phyloP scores from a whole-genome alignment of 352 stramenopile genomes.

The Phytopythium vexans region DNA sequence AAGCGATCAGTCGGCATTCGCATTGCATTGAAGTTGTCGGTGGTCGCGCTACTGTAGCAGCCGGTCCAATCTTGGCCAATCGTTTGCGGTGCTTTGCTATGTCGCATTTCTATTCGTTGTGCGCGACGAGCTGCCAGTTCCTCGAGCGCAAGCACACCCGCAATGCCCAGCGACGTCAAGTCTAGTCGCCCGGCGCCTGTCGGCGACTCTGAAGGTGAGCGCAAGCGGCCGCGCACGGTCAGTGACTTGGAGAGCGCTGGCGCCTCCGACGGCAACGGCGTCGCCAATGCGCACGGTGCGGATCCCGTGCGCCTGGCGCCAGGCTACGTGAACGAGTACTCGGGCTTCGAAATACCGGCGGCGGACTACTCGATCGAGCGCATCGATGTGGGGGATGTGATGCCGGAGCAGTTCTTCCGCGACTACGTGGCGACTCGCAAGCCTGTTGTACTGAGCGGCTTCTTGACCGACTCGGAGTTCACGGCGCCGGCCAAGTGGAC shows the following conservation, averaged over 20 bases:
- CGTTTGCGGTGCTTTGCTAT: slow-evolving; percentile 21
- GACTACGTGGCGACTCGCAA: slow-evolving; percentile 75
- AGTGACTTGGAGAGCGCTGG: not conserved
- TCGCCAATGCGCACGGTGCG: slow-evolving; percentile 5
- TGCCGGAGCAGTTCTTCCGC: slow-evolving; percentile 69
- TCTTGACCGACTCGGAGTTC: slow-evolving; percentile 56
- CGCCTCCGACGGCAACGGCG: slow-evolving; percentile 9
- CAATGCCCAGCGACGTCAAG: slow-evolving; percentile 5
- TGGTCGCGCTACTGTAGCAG: not conserved
- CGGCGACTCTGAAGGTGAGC: not conserved
- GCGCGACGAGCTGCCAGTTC: not conserved
- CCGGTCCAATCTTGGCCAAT: slow-evolving; percentile 21
- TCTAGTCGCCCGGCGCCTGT: slow-evolving; percentile 1
- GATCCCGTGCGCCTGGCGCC: slow-evolving; percentile 1
- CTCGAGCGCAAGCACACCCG: not conserved
- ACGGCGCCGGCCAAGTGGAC: slow-evolving; percentile 65
- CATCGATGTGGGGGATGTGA: slow-evolving; percentile 42
- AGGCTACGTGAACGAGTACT: slow-evolving; percentile 51
- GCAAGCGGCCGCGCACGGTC: slow-evolving; percentile 40
- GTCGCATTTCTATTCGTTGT: not conserved
- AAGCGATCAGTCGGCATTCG: too few species aligned
- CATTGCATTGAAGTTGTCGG: too few species aligned
- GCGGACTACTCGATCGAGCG: slow-evolving; percentile 46
- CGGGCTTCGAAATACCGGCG: slow-evolving; percentile 43
- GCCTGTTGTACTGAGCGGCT: slow-evolving; percentile 73